A percentile compares a stretch with the other conserved stretches of the same genome.
Conservation (phyloP, 768 basidiomycete genomes). For the Boletus sensibilis region DNA sequence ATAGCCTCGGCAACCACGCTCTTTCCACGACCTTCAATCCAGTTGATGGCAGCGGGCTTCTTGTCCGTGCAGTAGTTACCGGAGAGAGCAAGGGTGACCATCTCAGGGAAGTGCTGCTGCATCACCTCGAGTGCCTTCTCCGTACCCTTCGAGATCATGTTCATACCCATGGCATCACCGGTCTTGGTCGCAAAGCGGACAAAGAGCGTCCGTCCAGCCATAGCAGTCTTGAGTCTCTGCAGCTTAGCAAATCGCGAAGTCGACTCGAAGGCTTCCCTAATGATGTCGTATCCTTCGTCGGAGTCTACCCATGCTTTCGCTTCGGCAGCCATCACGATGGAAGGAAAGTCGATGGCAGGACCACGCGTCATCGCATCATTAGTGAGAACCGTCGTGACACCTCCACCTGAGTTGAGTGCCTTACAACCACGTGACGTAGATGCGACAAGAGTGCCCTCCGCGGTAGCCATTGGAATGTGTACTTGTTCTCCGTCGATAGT, state of each 20-base stretch:
- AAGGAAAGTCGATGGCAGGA: constrained; percentile 96
- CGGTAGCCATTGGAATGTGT: constrained; percentile 98
- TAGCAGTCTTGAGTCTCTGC: constrained; percentile 78
- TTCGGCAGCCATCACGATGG: constrained; percentile 71
- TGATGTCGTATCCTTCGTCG: constrained; percentile 68
- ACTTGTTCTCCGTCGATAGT: constrained; percentile 80
- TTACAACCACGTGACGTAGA: constrained; percentile 98
- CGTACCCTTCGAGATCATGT: constrained; percentile 99
- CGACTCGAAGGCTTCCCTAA: constrained; percentile 88
- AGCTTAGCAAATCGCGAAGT: constrained; percentile 92
- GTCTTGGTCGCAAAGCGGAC: constrained; percentile 93
- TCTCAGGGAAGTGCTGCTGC: constrained; percentile 80
- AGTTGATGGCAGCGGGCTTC: constrained; percentile 99
- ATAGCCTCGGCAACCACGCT: constrained; percentile 96
- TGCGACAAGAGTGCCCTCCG: constrained; percentile 98
- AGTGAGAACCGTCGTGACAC: constrained; percentile 90
- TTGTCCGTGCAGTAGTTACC: constrained; percentile 99
- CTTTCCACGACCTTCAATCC: constrained; percentile 99
- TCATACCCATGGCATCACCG: constrained; percentile 99
- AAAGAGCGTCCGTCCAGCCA: constrained; percentile 92
- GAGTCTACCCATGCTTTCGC: constrained; percentile 88
- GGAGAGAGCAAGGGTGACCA: constrained; percentile 86
- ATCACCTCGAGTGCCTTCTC: constrained; percentile 88
- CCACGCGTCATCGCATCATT: constrained; percentile 98
- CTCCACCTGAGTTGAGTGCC: constrained; percentile 93